Evolutionary conservation across 129 eudicot species (phyloP).

Genomic region (Scalesia atractyloides): DNA sequence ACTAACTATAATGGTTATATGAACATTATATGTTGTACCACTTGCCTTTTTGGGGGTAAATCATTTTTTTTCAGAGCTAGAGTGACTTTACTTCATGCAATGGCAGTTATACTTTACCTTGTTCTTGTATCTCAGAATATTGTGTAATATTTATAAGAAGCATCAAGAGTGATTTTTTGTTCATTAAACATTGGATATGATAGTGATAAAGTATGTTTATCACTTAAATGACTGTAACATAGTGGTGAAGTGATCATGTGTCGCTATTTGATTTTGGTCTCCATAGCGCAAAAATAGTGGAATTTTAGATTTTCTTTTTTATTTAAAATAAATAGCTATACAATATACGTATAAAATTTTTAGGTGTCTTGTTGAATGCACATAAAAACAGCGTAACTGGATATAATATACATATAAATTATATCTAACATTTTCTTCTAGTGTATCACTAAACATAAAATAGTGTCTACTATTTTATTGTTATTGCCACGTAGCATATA

Average conservation of each 20-base stretch:
- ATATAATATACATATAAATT: too few relatives aligned
- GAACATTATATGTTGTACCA: constrained; percentile 28
- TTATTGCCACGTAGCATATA: too few relatives aligned
- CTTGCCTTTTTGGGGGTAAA: constrained; percentile 20
- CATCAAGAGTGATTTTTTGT: constrained; percentile 21
- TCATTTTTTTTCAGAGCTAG: constrained; percentile 32
- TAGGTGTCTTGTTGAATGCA: too few relatives aligned
- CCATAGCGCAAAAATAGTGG: too few relatives aligned
- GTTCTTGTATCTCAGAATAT: constrained; percentile 26
- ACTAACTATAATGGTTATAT: constrained; percentile 15
- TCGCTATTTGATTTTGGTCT: too few relatives aligned
- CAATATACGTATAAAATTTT: too few relatives aligned
- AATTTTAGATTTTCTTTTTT: too few relatives aligned
- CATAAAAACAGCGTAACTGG: too few relatives aligned
- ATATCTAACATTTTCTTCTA: too few relatives aligned
- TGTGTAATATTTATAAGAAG: constrained; percentile 25
- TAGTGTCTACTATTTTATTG: too few relatives aligned
- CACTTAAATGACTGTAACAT: not conserved
- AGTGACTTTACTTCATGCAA: constrained; percentile 24
- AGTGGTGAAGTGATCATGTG: too few relatives aligned
- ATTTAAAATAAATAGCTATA: not conserved
- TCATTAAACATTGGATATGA: constrained; percentile 5
- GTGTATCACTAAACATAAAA: too few relatives aligned
- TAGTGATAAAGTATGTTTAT: not conserved
- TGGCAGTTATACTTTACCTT: constrained; percentile 17